phyloP scores from a whole-genome alignment of 2,329 filamentous ascomycete genomes.

The Aspergillus hiratsukae region DNA sequence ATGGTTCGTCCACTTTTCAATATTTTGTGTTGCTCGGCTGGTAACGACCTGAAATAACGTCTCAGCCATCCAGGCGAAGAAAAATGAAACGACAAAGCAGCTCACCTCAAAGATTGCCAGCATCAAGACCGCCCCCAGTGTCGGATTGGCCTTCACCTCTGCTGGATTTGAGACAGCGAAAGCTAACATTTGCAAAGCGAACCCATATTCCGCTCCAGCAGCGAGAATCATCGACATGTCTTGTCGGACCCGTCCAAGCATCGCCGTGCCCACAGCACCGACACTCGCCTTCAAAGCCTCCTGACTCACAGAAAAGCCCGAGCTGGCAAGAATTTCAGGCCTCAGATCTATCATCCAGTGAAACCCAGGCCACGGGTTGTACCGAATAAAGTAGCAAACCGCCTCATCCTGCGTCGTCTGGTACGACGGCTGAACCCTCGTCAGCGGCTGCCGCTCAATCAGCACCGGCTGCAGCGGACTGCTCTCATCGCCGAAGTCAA shows the following conservation, averaged over 20 bases:
- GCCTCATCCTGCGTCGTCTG: slow-evolving; percentile 29
- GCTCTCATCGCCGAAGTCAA: slow-evolving; percentile 21
- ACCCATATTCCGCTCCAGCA: slow-evolving; percentile 52
- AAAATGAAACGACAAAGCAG: not conserved
- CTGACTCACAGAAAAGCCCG: slow-evolving; percentile 20
- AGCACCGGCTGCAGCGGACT: slow-evolving; percentile 13
- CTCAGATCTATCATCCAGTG: slow-evolving; percentile 24
- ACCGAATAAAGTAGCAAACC: slow-evolving; percentile 33
- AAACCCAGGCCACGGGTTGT: slow-evolving; percentile 28
- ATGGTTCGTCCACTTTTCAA: slow-evolving; percentile 54
- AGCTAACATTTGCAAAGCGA: slow-evolving; percentile 46
- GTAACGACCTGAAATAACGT: slow-evolving; percentile 29
- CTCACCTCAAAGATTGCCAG: slow-evolving; percentile 60
- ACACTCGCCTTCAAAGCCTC: slow-evolving; percentile 45
- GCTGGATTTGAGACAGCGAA: slow-evolving; percentile 28
- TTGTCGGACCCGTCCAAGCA: slow-evolving; percentile 51
- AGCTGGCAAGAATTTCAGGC: slow-evolving; percentile 16
- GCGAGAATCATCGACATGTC: slow-evolving; percentile 44
- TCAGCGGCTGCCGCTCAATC: slow-evolving; percentile 12
- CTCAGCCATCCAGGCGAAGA: not conserved
- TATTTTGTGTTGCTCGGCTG: slow-evolving; percentile 42
- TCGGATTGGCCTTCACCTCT: slow-evolving; percentile 37
- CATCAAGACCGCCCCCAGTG: slow-evolving; percentile 53
- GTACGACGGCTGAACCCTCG: slow-evolving; percentile 22
- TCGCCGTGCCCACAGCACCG: slow-evolving; percentile 55